A percentile compares a stretch with the other conserved stretches of the same genome.
These are phyloP conservation scores for Aaosphaeria pasadenensis DNA, from an alignment of 2,329 filamentous ascomycete species.

Conservation along the genomic window DNA sequence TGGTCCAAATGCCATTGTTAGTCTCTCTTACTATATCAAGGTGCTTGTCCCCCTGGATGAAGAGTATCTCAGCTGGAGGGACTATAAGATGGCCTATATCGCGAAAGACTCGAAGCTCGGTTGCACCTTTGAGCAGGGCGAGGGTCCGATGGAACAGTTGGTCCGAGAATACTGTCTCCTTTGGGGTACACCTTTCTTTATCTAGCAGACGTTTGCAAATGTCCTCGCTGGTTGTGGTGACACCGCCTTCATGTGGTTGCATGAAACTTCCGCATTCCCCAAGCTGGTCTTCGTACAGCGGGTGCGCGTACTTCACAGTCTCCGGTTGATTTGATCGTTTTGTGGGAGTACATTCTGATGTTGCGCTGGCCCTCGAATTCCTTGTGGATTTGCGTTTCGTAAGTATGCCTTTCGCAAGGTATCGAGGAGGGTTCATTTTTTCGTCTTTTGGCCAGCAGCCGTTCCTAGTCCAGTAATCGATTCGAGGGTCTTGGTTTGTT, in stretches of 20 bases:
- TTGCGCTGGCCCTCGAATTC: conserved; percentile 10
- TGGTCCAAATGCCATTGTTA: background rate
- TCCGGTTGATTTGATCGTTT: too few species aligned
- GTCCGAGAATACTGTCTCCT: conserved; percentile 14
- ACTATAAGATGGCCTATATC: conserved; percentile 14
- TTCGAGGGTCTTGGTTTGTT: conserved; percentile 8
- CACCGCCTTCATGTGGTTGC: conserved; percentile 7
- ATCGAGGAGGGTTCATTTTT: conserved; percentile 12
- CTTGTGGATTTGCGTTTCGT: conserved; percentile 9
- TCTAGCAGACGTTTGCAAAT: conserved; percentile 14
- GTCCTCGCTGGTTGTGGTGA: conserved; percentile 8
- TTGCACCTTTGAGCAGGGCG: conserved; percentile 22
- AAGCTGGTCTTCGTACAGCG: conserved; percentile 10
- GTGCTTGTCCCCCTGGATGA: conserved; percentile 7
- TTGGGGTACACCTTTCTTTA: conserved; percentile 5
- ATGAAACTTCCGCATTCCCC: conserved; percentile 15
- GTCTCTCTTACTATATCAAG: conserved; percentile 13
- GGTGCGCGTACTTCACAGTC: conserved; percentile 11
- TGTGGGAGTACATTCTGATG: conserved; percentile 13
- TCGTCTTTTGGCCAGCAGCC: conserved; percentile 13
- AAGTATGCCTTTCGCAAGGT: conserved; percentile 7
- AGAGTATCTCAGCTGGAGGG: conserved; percentile 11
- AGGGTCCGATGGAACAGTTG: conserved; percentile 36
- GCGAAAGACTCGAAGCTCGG: conserved; percentile 13
- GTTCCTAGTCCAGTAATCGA: conserved; percentile 12